Base-by-base conservation (phyloP, 805 yeast species). In the Saccharomycopsis babjevae region DNA sequence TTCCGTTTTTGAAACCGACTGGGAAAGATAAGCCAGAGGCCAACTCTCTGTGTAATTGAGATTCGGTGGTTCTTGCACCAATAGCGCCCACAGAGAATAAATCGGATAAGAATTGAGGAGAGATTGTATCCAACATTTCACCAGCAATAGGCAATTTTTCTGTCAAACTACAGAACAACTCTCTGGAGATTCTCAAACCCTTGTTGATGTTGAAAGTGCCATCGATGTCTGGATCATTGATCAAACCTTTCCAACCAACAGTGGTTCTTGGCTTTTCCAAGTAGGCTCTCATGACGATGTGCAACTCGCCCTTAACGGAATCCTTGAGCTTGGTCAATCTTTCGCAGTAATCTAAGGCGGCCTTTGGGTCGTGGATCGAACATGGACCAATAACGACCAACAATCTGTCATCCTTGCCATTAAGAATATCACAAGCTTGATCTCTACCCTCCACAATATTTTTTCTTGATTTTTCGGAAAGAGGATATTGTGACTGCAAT, bases 11-110 rank as follows among this genome's bases (percentile, higher is more conserved):
- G 87, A 93, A 93, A 57, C 99, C 99, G 61, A 93, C 85, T 62
- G 99, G 99, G 93, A 93, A 93, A n/a, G 97, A 89, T 64, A 94
- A 80, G 59, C 99, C 99, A 8, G 97, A 92, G 22, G 98, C 96
- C 68, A 93, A 83, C 77, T 93, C 99, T 76, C 99, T 86, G 78
- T 93, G 99, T 64, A 93, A 83, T 76, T 93, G 99, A 54, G 97
- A 93, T 77, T 93, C 99, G 56, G 99, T 93, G 62, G 99, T 93
- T 79, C 99, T 86, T 61, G 99, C 99, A 71, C 99, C 99, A 75
- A 93, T 92, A 63, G 99, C 99, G 70, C 99, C 99, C 67, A 93
- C 84, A 39, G 96, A 87, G 66, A 93, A 80, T 68, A 92, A 80
- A 73, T 94, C 99, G 30, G 93, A 85, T 67, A 93, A 81, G 81